phyloP scores from a whole-genome alignment of 2,329 filamentous ascomycete genomes.

The Microcyclospora pomicola region DNA sequence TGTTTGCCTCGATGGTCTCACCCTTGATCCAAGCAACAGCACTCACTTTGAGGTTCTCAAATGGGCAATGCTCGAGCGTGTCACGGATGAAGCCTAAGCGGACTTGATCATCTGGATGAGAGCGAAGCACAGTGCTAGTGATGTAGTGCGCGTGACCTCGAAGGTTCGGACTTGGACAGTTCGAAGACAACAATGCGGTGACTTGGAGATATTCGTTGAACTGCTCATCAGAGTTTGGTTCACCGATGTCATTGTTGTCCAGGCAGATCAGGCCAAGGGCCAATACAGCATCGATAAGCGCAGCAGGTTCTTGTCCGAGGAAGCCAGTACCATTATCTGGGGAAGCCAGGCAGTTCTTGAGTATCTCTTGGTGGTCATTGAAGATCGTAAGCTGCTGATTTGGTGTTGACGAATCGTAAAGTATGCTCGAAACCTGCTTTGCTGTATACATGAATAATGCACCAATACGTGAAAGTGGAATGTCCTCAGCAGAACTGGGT shows the following conservation, averaged over 20 bases:
- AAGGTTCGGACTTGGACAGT: slow-evolving; percentile 33
- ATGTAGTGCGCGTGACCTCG: slow-evolving; percentile 37
- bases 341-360: slow-evolving; percentile 37
- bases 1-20: slow-evolving; percentile 39
- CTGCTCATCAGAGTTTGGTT: slow-evolving; percentile 35
- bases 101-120: slow-evolving; percentile 37
- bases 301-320: slow-evolving; percentile 34
- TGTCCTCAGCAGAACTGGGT: slow-evolving; percentile 37
- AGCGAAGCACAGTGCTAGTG: slow-evolving; percentile 36
- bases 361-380: slow-evolving; percentile 37
- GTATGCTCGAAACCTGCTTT: slow-evolving; percentile 34
- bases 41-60: slow-evolving; percentile 41
- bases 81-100: slow-evolving; percentile 42
- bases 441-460: slow-evolving; percentile 41
- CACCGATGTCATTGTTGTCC: slow-evolving; percentile 30
- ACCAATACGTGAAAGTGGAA: slow-evolving; percentile 43
- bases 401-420: slow-evolving; percentile 31
- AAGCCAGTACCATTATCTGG: slow-evolving; percentile 21
- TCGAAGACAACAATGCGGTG: slow-evolving; percentile 35
- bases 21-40: slow-evolving; percentile 48
- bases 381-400: slow-evolving; percentile 33
- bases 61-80: slow-evolving; percentile 40
- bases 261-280: slow-evolving; percentile 38
- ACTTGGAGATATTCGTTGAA: slow-evolving; percentile 40
- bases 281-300: slow-evolving; percentile 41